Base-by-base conservation (phyloP, 2,329 filamentous ascomycete genomes). In the Epicoccum nigrum region DNA sequence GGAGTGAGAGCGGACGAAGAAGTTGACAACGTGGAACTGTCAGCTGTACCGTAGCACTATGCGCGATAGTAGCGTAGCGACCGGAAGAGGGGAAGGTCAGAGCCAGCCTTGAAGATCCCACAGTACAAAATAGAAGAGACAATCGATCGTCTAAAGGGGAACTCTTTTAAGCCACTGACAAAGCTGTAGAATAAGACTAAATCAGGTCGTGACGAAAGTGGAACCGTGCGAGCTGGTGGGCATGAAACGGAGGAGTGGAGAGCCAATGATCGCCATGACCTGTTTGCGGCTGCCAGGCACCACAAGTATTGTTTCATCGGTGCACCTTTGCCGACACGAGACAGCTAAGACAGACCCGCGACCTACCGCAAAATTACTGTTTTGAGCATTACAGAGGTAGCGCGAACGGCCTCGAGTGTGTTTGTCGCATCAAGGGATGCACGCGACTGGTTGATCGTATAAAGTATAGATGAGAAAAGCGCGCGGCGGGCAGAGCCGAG, bases 151-250 rank as follows among this genome's bases (percentile, higher is more conserved):
- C 38, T 15, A 39, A 39, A 32, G 30, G 30, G 25, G 16, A 38
- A 20, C n/a, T 28, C 38, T 39, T 27, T 44, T 25, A 35, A 52
- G 33, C 38, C 39, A 37, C 54, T 44, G 47, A 48, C 56, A 40
- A 59, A 51, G 33, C 49, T 42, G 45, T 41, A 51, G 27, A 42
- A 32, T 43, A 25, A 32, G n/a, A n/a, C n/a, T n/a, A n/a, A 38
- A 35, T 39, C 33, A 28, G 48, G 46, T 54, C 55, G 59, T 60
- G 54, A 59, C 60, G 56, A 53, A 52, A 45, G 44, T 52, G 32
- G 45, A 38, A 45, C 54, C 41, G 51, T 56, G 59, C 57, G 57
- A 59, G 60, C 42, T 34, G 40, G 49, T 43, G 51, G 55, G 51
- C 52, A 44, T 60, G 55, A 53, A 58, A 52, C 49, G 38, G 33